These are phyloP conservation scores for Insectozyma bohioensis DNA, from an alignment of 1,139 yeast genomes.

Conservation along the genomic window DNA sequence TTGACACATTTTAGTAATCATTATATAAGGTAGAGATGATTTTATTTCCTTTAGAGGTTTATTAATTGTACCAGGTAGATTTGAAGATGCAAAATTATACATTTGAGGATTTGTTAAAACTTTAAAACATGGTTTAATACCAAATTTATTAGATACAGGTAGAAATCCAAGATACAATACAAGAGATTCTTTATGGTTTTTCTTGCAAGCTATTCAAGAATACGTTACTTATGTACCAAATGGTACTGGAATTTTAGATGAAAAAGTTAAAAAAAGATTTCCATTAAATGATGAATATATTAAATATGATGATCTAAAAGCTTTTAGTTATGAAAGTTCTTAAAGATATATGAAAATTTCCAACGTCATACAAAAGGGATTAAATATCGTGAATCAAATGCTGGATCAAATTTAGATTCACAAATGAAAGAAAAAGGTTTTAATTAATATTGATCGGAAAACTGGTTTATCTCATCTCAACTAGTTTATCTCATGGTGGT, in stretches of 20 bases:
- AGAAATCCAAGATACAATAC: conserved; percentile 94
- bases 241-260: conserved; percentile 67
- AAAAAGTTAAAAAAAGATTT: conserved; percentile 76
- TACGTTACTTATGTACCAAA: conserved; percentile 67
- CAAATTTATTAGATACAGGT: conserved; percentile 89
- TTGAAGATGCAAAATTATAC: conserved; percentile 76
- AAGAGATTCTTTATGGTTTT: conserved; percentile 97
- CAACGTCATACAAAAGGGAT: conserved; percentile 87
- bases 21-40: conserved; percentile 95
- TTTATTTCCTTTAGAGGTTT: conserved; percentile 85
- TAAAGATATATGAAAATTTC: conserved; percentile 77
- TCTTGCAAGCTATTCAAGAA: conserved; percentile 82
- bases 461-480: conserved; percentile 80
- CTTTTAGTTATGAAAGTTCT: conserved; percentile 74
- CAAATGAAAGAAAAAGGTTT: conserved; percentile 95
- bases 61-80: conserved; percentile 72
- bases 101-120: conserved; percentile 88
- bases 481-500: conserved; percentile 92
- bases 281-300: conserved; percentile 86
- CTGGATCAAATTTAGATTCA: conserved; percentile 82
- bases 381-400: conserved; percentile 90
- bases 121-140: conserved; percentile 91
- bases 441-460: conserved; percentile 83
- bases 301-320: conserved; percentile 65
- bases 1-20: conserved; percentile 89